Base-by-base conservation (phyloP, 2,329 filamentous ascomycete genomes). In the Talaromyces sp. region DNA sequence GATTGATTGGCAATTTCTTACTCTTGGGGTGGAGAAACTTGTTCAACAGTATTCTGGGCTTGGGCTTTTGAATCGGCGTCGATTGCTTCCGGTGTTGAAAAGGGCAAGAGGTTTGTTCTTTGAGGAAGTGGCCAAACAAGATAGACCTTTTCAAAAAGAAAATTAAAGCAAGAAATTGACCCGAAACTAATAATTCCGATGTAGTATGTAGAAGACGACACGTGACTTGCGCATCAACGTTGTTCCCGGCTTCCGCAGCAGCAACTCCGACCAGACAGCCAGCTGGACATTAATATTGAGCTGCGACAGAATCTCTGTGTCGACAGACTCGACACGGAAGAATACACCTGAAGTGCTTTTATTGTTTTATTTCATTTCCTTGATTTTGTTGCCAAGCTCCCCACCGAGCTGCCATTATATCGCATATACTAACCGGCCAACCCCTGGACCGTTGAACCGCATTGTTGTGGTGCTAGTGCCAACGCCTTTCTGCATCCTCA, bases 1-100 rank as follows among this genome's bases (percentile, higher is more conserved):
- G 49, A 22, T 58, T 55, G 55, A 58, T 32, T 58, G 60, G 55
- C 47, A 57, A 33, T 62, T 62, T 17, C 55, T 55, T 47, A 52
- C 19, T 58, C 60, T 58, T 22, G 60, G 55, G 8, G 55, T 58
- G 25, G 55, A 58, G 30, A 62, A 49, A 19, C 55, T 62, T 27
- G 22, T 47, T 61, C 53, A 19, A 52, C 28, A 25, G 32, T 25
- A 55, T 47, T 5, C 17, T 15, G 15, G 36, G 39, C 25, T 15
- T 27, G 27, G 39, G 36, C 54, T 62, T 27, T 47, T 58, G 9
- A 58, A 62, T 58, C 55, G 60, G 36, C 55, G 33, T 49, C 60
- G 49, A 33, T 47, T 58, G 30, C 51, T 62, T 55, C 55, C 60
- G 1, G n/a, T 62, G 32, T 44, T 58, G 33, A 55, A 10, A 33